Base-by-base conservation (phyloP, 352 stramenopile genomes). In the Globisporangium camurandrum region DNA sequence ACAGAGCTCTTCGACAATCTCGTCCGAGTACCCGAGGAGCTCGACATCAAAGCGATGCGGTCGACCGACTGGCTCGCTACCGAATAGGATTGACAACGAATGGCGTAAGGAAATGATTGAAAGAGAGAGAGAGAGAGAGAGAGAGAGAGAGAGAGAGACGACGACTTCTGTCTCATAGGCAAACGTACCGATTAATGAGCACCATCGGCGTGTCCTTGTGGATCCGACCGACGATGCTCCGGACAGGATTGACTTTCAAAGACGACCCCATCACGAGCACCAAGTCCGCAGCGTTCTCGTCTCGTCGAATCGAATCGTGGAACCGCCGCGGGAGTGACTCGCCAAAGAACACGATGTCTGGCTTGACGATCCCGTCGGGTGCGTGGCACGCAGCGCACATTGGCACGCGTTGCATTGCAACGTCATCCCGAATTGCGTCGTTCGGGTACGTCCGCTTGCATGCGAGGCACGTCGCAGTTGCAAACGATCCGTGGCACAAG, bases 201-300 rank as follows among this genome's bases (percentile, higher is more conserved):
- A 92, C 71, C 78, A 92, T 89, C n/a, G 81, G 81, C 0, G 81
- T 83, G 24, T 81, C 63, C 60, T 88, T 87, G 31, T 74, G 71
- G 46, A 92, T 88, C 28, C 81, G 74, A n/a, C 81, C 74, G 31
- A 92, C 81, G 28, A 97, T 84, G 52, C 77, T 85, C 14, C 88
- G 86, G 22, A 99, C 92, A 19, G 97, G 96, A 46, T 94, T 90
- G 36, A 99, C 97, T 49, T 97, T 97, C 9, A 99, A 71, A 10
- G 91, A 98, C 11, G 97, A 99, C 40, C 97, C 97, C 79, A 99
- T 98, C n/a, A 99, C 95, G 36, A 99, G 86, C 27, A 99, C 71
- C 5, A 98, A 76, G 69, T 99, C 96, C 17, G 87, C 92, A 56
- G 84, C 78, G 41, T 72, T 67, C 63, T 88, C 82, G 52, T 88